Base-by-base conservation (phyloP, 495 filamentous ascomycete species). In the Penicillium roqueforti region DNA sequence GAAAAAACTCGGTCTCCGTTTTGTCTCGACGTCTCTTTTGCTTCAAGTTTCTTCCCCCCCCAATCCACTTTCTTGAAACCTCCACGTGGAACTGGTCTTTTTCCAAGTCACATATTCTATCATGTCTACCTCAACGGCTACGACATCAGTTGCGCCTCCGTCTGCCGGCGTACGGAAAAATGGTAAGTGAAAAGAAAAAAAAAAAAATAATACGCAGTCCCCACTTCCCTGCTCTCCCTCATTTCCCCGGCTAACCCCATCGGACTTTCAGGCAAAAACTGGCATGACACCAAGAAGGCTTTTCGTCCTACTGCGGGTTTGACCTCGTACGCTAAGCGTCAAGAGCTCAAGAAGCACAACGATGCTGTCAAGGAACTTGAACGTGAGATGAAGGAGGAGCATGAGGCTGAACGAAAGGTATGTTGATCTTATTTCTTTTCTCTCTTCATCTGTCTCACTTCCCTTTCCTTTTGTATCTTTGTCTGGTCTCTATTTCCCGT, bases 341-440 rank as follows among this genome's bases (percentile, higher is more conserved):
- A 81, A 29, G 83, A 82, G 59, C 68, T 79, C 34, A 80, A 87
- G 46, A 81, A 81, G 50, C 80, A 84, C 6, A 74, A 85, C 51
- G 78, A 84, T 1, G 82, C 86, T 3, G 81, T 87, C 55, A 98
- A 96, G 74, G 87, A 91, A 18, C 87, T 86, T 51, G 93, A 97
- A 71, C 88, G 86, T 65, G 91, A 96, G 66, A 85, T 98, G 85
- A 96, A 93, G 73, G 88, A 89, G 5, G 93, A 97, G 74, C 96
- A 95, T 68, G 90, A 95, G 65, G 83, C 85, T 8, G 89, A 88
- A 65, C 78, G 89, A 77, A 79, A 92, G 80, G 91, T 96, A 70
- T 55, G 71, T 45, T 10, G n/a, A 53, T 44, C 45, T 26, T 32
- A 29, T 31, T 19, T 6, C 23, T 47, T 28, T 43, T 40, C 7